phyloP scores from a whole-genome alignment of 345 rosid genomes.

The Melastoma malabathricum region DNA sequence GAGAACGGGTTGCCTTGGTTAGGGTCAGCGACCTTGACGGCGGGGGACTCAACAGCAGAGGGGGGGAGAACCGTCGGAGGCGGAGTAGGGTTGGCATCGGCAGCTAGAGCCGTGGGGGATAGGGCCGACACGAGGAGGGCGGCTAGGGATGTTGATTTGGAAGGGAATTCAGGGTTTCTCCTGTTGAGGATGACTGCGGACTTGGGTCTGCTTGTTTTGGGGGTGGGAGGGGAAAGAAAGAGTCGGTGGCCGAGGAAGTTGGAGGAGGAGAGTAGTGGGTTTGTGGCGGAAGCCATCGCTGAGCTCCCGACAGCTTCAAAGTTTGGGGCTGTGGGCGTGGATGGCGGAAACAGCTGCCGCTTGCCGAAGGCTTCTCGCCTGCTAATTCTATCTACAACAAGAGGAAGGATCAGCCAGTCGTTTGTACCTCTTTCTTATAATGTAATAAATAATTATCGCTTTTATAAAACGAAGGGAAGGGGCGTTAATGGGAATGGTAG shows the following conservation, averaged over 20 bases:
- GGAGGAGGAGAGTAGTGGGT: slow-evolving; percentile 19
- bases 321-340: too few relatives aligned
- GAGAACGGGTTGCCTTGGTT: slow-evolving; percentile 21
- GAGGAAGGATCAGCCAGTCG: too few relatives aligned
- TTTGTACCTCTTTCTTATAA: too few relatives aligned
- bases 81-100: slow-evolving; percentile 8
- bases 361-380: too few relatives aligned
- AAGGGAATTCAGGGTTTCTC: slow-evolving; percentile 6
- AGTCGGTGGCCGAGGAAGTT: slow-evolving; percentile 14
- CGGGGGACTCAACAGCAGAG: slow-evolving; percentile 24
- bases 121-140: slow-evolving; percentile 22
- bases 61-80: slow-evolving; percentile 10
- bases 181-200: slow-evolving; percentile 5
- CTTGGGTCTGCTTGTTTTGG: slow-evolving; percentile 16
- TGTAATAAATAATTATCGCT: too few relatives aligned
- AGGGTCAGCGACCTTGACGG: slow-evolving; percentile 18
- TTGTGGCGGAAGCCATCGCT: slow-evolving; percentile 11
- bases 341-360: too few relatives aligned
- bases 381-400: too few relatives aligned
- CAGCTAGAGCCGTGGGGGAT: slow-evolving; percentile 24
- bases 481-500: too few relatives aligned
- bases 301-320: not conserved
- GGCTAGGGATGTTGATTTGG: slow-evolving; percentile 18
- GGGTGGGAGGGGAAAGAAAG: slow-evolving; percentile 11
- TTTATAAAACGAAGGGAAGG: too few relatives aligned